Conservation (phyloP, 1,284 basidiomycete genomes). For the Sphagnurus paluster region DNA sequence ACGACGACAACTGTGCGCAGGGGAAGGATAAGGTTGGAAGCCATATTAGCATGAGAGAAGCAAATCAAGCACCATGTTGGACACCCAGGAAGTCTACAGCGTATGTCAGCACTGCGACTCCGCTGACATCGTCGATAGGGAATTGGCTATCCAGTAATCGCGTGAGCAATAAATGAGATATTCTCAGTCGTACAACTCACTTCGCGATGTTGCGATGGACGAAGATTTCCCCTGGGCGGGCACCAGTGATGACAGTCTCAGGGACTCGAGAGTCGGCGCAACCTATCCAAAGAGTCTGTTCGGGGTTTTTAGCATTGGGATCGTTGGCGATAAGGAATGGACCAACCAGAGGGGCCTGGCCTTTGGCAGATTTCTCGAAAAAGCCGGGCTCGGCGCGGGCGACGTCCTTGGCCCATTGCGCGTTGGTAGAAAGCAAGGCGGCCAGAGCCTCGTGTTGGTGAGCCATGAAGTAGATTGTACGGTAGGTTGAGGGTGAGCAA, state of each 20-base stretch:
- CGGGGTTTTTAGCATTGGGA: slow-evolving; percentile 7
- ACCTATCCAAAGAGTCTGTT: slow-evolving; percentile 44
- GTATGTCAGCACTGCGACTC: slow-evolving; percentile 78
- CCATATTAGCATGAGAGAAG: slow-evolving; percentile 19
- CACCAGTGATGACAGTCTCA: slow-evolving; percentile 40
- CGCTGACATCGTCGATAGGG: slow-evolving; percentile 76
- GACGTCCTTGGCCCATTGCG: slow-evolving; percentile 63
- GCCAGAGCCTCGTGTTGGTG: slow-evolving; percentile 31
- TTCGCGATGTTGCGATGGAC: slow-evolving; percentile 49
- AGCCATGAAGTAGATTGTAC: slow-evolving; percentile 9
- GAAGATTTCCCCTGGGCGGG: slow-evolving; percentile 47
- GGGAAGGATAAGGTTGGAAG: slow-evolving; percentile 31
- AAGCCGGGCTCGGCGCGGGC: slow-evolving; percentile 59
- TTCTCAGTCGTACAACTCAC: slow-evolving; percentile 26
- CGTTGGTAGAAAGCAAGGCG: slow-evolving; percentile 56
- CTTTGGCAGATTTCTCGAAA: slow-evolving; percentile 58
- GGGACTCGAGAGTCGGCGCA: slow-evolving; percentile 45
- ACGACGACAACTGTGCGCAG: slow-evolving; percentile 66
- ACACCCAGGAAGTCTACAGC: slow-evolving; percentile 81
- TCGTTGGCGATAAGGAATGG: slow-evolving; percentile 5
- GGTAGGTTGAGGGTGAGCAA: neutral
- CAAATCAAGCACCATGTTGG: slow-evolving; percentile 68
- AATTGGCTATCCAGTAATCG: slow-evolving; percentile 61
- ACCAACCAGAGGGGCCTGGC: slow-evolving; percentile 71
- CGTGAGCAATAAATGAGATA: slow-evolving; percentile 16